These are phyloP conservation scores for Krasilnikovozyma curviuscula DNA, from an alignment of 768 basidiomycete genomes.

Conservation along the genomic window DNA sequence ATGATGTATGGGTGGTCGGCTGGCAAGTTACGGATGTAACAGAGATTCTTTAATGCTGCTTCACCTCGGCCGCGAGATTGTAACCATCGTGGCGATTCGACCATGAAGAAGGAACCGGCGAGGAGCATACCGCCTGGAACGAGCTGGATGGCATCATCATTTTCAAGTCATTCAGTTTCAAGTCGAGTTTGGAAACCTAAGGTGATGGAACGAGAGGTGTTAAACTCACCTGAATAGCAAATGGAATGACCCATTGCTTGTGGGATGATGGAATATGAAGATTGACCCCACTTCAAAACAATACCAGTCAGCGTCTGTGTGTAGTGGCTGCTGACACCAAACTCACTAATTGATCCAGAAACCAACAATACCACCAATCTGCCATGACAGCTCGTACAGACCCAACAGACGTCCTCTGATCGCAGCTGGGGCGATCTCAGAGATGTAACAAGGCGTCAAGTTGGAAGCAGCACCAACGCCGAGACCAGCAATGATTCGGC, in stretches of 20 bases:
- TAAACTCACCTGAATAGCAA: constrained; percentile 27
- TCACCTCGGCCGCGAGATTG: constrained; percentile 18
- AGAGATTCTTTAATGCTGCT: constrained; percentile 21
- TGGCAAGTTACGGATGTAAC: constrained; percentile 21
- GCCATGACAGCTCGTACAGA: constrained; percentile 35
- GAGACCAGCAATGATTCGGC: not conserved
- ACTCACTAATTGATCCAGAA: constrained; percentile 12
- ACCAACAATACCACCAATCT: constrained; percentile 33
- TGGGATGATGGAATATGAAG: constrained; percentile 10
- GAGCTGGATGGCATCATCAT: too few species aligned
- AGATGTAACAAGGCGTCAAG: constrained; percentile 16
- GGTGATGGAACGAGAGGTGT: too few species aligned
- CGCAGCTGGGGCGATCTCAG: constrained; percentile 28
- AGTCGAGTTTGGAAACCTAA: too few species aligned
- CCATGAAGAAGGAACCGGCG: constrained; percentile 21
- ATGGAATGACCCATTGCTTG: constrained; percentile 22
- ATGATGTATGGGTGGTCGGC: constrained; percentile 20
- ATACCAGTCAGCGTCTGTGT: too few species aligned
- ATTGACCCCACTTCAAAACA: constrained; percentile 16
- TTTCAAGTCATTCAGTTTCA: too few species aligned
- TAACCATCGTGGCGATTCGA: constrained; percentile 24
- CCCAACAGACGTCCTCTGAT: constrained; percentile 36
- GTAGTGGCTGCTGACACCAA: too few species aligned
- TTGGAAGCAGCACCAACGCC: not conserved
- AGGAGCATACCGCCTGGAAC: constrained; percentile 19